A percentile compares a stretch with the other conserved stretches of the same genome.
These are phyloP conservation scores for Ilyonectria robusta DNA, from an alignment of 2,329 filamentous ascomycete genomes.

Conservation along the genomic window DNA sequence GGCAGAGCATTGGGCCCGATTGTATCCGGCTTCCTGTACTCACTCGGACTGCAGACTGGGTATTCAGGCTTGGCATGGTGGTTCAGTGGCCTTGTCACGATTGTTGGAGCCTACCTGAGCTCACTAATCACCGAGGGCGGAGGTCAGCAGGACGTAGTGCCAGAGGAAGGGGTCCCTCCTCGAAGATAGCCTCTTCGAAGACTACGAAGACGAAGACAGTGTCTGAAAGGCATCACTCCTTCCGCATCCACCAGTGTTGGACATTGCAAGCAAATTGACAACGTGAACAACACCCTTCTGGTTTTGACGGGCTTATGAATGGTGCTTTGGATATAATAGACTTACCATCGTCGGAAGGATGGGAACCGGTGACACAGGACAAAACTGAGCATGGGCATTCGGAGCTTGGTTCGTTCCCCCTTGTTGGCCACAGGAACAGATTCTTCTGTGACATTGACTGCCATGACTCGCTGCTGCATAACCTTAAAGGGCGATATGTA, in stretches of 20 bases:
- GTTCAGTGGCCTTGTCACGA: conserved; percentile 83
- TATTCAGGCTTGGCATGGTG: conserved; percentile 96
- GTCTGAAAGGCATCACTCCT: conserved; percentile 43
- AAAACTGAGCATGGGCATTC: no score
- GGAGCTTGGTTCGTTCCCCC: no score
- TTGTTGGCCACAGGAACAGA: no score
- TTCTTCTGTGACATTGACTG: no score
- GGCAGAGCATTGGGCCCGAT: conserved; percentile 91
- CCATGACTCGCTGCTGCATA: no score
- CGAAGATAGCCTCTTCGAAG: conserved; percentile 49
- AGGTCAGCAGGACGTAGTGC: conserved; percentile 57
- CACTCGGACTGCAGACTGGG: conserved; percentile 82
- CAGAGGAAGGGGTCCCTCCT: conserved; percentile 58
- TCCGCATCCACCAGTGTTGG: conserved; percentile 39
- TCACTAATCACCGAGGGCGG: conserved; percentile 80
- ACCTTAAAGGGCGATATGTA: no score
- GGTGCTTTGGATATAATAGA: no score
- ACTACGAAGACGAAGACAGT: conserved; percentile 52
- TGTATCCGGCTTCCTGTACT: conserved; percentile 87
- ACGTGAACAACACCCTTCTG: no score
- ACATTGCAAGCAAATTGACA: neutral
- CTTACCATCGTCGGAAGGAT: no score
- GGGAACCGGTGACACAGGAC: no score
- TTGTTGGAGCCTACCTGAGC: conserved; percentile 81
- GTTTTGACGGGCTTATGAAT: no score